Base-by-base conservation (phyloP, 768 basidiomycete species). In the Boletellus ananas region DNA sequence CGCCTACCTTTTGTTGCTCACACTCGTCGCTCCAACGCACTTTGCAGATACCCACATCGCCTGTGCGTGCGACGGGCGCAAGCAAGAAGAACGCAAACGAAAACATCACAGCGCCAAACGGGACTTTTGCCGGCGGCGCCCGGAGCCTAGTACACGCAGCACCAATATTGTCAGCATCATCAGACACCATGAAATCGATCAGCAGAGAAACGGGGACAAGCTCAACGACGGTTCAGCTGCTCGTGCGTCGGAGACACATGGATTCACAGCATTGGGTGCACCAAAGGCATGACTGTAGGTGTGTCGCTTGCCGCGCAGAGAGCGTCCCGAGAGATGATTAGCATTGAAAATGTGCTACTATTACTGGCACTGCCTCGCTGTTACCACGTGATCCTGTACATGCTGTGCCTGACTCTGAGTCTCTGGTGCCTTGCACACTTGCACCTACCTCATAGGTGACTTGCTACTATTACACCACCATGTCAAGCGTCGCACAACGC, bases 51-150 rank as follows among this genome's bases (percentile, higher is more conserved):
- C 74, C 71, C 11, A 94, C 71, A 0, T 90, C 93, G 6, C 91
- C 92, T 23, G 75, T 74, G 1, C 70, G 61, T 8, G 93, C 72
- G 17, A 96, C 81, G 37, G 79, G 78, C 11, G 73, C 79, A 4
- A 96, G 69, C 12, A 98, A 74, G 9, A 98, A 74, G 9, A 91
- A 86, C 0, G 80, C 70, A 57, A 94, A 90, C 0, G 89, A 82
- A 68, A 90, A 95, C 0, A 93, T 94, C 2, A 90, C 81, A 0
- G 86, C 78, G 62, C 95, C 90, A 45, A 97, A 85, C 0, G 92
- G 82, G 1, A 79, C 70, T 55, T 90, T 85, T 54, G 94, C 90
- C 0, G 90, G 84, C 4, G 94, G 73, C 50, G 79, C 86, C n/a
- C 88, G 83, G 0, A 98, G 66, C 20, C 90, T 2, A 99, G 74